Base-by-base conservation (phyloP, 106 monocot genomes). In the Amphibolis antarctica region DNA sequence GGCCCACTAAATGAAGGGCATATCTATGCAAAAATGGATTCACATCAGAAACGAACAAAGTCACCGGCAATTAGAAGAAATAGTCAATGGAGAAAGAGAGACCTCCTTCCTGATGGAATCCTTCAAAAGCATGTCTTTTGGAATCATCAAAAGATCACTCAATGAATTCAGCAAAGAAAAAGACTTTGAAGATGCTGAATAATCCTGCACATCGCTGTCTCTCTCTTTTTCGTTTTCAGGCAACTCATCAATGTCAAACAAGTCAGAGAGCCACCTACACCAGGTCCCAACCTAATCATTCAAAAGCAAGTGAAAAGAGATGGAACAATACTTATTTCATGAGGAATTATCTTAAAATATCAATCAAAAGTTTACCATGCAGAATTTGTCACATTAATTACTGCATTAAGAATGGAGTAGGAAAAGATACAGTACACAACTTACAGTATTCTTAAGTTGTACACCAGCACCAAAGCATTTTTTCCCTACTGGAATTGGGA, bases 131-230 rank as follows among this genome's bases (percentile, higher is more conserved):
- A 96, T 75, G 44, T 96, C 82, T 66, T 96, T 96, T 53, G 96
- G 96, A 24, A 96, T 81, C 96, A 96, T 96, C 22, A 96, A 69
- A 56, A 96, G 82, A 76, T 96, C 86, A 69, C 96, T 96, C 53
- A 96, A 67, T 52, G 89, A 81, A 84, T 89, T 86, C 53, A 96
- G 59, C 42, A 84, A 84, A 62, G 55, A 72, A 55, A 96, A 96
- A n/a, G 86, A 66, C 46, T 86, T 86, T 3, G 55, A 69, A 29
- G 77, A 70, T 69, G 48, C 63, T 28, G 64, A 64, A 25, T 66
- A 23, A 51, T 75, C 64, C 26, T 62, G 4, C 5, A 59, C 52
- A 17, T 69, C 77, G 66, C 77, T 75, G 47, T 70, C 73, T 53
- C 65, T 52, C 28, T 67, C 77, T 68, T 80, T 77, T 68, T 75